Evolutionary conservation across 192 early-diverging fungal genomes (phyloP), one percentile per base, ranked within the genome.

Genomic region (Helicostylum pulchrum): DNA sequence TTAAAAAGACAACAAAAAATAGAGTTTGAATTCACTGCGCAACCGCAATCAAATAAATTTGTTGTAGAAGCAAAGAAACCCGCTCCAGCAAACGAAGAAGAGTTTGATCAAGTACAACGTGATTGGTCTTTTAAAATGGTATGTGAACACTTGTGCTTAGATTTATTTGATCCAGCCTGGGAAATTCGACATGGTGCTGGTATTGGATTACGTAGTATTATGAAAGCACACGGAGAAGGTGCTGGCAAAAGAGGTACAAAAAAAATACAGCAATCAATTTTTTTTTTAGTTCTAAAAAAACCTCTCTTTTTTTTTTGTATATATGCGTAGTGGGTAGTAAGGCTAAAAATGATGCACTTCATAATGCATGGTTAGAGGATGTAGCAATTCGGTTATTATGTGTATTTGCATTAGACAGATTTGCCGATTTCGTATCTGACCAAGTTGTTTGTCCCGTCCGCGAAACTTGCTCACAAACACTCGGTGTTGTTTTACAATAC

Each of bases 371-470:
- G 80, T 76, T 97, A 4, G 93, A 96, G 63, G 95, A 99, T 74
- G 75, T 94, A 12, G 83, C 87, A 1, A 90, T 96, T 23, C 85
- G 94, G 14, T 77, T 99, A n/a, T 68, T 96, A 26, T 96, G 94
- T 66, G 94, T 99, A 12, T 90, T 99, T 64, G 87, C 91, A 5
- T 76, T 97, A 61, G 97, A 99, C 74, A 83, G 95, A 17, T 99
- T 99, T 72, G 92, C 90, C 6, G 97, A 99, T 78, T 99, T 95
- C 76, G 91, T 94, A 19, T 89, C 91, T 6, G 96, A 98, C 74
- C 92, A 94, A 66, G 93, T 95, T 2, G 92, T 96, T 34, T 90
- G 90, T 5, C 97, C 97, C 7, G 97, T 99, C 9, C 86, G 97
- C 51, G 97, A 99, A 72, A 97, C 95, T 0, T 95, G 93, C 57